Evolutionary conservation across 2,329 filamentous ascomycete genomes (phyloP).

Genomic region (Myriosclerotinia scirpicola): DNA sequence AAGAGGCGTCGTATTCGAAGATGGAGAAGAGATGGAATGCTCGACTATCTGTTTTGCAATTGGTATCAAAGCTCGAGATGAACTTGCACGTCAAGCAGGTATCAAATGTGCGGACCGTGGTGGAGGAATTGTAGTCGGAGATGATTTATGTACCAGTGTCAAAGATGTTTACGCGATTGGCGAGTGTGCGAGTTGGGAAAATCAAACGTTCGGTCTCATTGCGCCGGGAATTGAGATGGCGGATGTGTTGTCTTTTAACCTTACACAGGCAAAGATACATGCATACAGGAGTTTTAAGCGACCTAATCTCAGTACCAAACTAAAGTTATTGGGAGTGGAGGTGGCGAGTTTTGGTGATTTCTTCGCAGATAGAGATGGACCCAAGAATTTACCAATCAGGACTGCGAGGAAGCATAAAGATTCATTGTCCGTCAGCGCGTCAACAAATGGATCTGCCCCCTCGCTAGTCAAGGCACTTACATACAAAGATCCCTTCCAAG

Average conservation of each 20-base stretch:
- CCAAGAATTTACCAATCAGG: conserved; percentile 67
- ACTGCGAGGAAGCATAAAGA: conserved; percentile 49
- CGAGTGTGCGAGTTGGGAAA: conserved; percentile 88
- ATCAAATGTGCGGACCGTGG: conserved; percentile 71
- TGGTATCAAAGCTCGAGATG: conserved; percentile 78
- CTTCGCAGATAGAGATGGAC: conserved; percentile 84
- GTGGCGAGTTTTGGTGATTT: conserved; percentile 94
- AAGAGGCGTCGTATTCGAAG: conserved; percentile 74
- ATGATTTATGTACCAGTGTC: conserved; percentile 66
- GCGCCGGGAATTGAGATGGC: conserved; percentile 91
- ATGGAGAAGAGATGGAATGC: conserved; percentile 74
- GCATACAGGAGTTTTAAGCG: conserved; percentile 69
- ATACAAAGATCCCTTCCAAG: conserved; percentile 84
- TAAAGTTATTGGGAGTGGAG: conserved; percentile 86
- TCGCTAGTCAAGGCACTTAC: conserved; percentile 77
- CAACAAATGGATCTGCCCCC: conserved; percentile 55
- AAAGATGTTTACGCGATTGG: conserved; percentile 82
- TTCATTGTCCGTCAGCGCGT: conserved; percentile 40
- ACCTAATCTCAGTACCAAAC: conserved; percentile 86
- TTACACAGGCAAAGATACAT: conserved; percentile 78
- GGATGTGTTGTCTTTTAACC: conserved; percentile 85
- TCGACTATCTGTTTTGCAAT: conserved; percentile 88
- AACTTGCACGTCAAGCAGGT: conserved; percentile 67
- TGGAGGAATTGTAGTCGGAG: conserved; percentile 64
- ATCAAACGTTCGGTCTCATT: conserved; percentile 84